phyloP scores from a whole-genome alignment of 305 asterid genomes.

The Rubia tinctorum region DNA sequence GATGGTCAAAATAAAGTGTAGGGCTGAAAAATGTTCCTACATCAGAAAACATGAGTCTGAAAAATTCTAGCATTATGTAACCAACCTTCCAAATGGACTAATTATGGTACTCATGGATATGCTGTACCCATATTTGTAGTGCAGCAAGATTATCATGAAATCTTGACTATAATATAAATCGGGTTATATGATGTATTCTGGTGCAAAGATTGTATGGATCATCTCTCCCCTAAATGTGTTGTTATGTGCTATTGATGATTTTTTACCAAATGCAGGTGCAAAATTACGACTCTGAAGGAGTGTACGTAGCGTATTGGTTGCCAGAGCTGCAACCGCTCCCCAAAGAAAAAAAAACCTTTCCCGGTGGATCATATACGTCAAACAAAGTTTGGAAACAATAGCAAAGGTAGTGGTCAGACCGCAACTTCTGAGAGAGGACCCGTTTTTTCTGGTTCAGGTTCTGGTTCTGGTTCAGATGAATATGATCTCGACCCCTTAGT shows the following conservation, averaged over 20 bases:
- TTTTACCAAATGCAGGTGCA: slow-evolving; percentile 51
- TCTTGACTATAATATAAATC: too few relatives aligned
- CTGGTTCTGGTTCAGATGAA: too few relatives aligned
- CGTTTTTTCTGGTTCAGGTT: too few relatives aligned
- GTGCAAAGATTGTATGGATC: not conserved
- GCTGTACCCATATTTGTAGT: too few relatives aligned
- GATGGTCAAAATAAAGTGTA: too few relatives aligned
- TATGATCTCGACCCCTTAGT: too few relatives aligned
- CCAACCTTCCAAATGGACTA: too few relatives aligned
- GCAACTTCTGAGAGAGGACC: not conserved
- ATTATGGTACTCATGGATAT: too few relatives aligned
- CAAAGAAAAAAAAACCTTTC: slow-evolving; percentile 61
- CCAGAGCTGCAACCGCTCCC: slow-evolving; percentile 63
- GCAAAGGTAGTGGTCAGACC: slow-evolving; percentile 27
- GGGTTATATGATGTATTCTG: not conserved
- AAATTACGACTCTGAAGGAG: slow-evolving; percentile 86
- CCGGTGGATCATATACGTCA: slow-evolving; percentile 59
- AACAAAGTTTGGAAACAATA: slow-evolving; percentile 62
- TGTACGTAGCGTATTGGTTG: slow-evolving; percentile 77
- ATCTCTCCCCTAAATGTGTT: not conserved
- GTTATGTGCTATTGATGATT: not conserved
- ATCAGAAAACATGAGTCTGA: too few relatives aligned
- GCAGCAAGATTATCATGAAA: too few relatives aligned
- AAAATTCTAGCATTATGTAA: too few relatives aligned
- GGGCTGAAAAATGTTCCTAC: too few relatives aligned